Conservation (phyloP, 2,329 filamentous ascomycete genomes). For the Ceratocystis cubensis region DNA sequence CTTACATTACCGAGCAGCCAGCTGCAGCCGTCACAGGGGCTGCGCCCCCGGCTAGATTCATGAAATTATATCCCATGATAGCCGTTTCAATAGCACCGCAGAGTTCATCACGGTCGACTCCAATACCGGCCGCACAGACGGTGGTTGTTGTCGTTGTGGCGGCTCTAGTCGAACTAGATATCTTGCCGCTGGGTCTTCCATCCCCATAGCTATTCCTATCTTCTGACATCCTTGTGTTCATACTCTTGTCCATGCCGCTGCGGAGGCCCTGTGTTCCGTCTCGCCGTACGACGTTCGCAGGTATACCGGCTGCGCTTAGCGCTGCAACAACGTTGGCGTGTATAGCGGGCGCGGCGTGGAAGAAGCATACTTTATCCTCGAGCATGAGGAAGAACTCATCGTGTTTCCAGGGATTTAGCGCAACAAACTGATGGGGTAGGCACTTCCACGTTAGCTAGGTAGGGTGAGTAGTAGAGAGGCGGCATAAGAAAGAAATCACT, state of each 20-base stretch:
- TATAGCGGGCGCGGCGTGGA: slow-evolving; percentile 22
- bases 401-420: slow-evolving; percentile 13
- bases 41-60: slow-evolving; percentile 14
- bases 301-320: slow-evolving; percentile 22
- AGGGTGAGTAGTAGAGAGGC: background rate
- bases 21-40: slow-evolving; percentile 16
- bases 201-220: too few relatives aligned
- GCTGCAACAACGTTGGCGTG: slow-evolving; percentile 22
- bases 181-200: background rate
- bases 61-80: slow-evolving; percentile 17
- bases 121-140: background rate
- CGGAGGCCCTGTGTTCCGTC: slow-evolving; percentile 19
- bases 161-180: background rate
- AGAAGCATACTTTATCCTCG: slow-evolving; percentile 23
- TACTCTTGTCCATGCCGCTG: background rate
- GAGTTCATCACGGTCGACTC: background rate
- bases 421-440: background rate
- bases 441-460: background rate
- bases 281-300: slow-evolving; percentile 23
- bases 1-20: slow-evolving; percentile 17
- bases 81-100: slow-evolving; percentile 17
- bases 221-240: too few relatives aligned
- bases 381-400: slow-evolving; percentile 19
- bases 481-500: background rate
- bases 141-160: background rate